These are phyloP conservation scores for Blastobotrys buckinghamii DNA, from an alignment of 1,139 yeast species.

Conservation along the genomic window DNA sequence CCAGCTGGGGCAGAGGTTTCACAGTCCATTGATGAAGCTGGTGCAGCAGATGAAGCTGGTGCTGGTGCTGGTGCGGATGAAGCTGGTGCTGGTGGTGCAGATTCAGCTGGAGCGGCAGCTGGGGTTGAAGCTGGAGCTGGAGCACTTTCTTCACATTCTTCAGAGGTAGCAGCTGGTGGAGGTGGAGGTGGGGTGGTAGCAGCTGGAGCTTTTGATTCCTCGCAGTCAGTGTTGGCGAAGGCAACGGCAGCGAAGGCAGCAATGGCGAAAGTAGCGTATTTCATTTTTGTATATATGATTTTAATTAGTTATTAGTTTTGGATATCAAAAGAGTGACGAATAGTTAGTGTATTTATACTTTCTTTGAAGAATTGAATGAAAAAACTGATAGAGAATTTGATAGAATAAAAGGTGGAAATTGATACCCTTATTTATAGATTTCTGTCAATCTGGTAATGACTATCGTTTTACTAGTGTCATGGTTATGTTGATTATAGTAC, in stretches of 20 bases:
- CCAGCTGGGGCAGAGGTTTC: constrained; percentile 4
- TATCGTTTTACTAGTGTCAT: too few relatives aligned
- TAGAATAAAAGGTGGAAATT: too few relatives aligned
- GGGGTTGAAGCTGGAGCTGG: background rate
- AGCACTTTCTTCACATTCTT: too few relatives aligned
- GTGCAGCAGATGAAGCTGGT: background rate
- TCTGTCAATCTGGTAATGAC: too few relatives aligned
- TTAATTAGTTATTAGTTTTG: constrained; percentile 18
- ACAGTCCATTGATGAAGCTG: background rate
- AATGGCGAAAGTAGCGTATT: background rate
- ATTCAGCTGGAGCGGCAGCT: background rate
- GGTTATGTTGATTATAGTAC: too few relatives aligned
- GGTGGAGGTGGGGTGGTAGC: constrained; percentile 1
- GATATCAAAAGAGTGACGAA: background rate
- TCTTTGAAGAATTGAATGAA: too few relatives aligned
- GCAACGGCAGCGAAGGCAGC: constrained; percentile 16
- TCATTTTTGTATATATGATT: constrained; percentile 24
- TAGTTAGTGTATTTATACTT: background rate
- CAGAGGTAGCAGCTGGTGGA: background rate
- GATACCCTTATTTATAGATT: too few relatives aligned
- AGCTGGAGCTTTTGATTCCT: background rate
- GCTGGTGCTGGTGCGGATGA: background rate
- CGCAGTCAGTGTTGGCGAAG: background rate
- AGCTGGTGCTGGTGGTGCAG: background rate
- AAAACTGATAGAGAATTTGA: background rate